A percentile compares a stretch with the other conserved stretches of the same genome.
phyloP scores from a whole-genome alignment of 78 protist species.

The Dictyostelium intermedium region DNA sequence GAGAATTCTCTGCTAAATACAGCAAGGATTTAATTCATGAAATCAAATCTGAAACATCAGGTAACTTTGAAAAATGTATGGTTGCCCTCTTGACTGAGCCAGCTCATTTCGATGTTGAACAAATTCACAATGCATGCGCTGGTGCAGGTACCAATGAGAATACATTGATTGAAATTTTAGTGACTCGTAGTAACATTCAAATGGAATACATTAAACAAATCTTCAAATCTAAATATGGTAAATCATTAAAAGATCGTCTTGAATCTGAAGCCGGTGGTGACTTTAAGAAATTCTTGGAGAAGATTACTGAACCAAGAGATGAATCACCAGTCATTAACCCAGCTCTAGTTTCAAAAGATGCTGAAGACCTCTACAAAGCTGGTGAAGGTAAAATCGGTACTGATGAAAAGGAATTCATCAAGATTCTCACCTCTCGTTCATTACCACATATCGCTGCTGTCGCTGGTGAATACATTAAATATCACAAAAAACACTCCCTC shows the following conservation, averaged over 20 bases:
- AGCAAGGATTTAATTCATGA: constrained; percentile 46
- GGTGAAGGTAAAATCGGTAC: constrained; percentile 80
- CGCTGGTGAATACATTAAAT: constrained; percentile 5
- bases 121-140: not conserved
- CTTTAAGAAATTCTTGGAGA: constrained; percentile 16
- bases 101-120: constrained; percentile 36
- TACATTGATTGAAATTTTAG: constrained; percentile 18
- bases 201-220: not conserved
- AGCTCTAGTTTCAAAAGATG: not conserved
- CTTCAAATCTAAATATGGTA: not conserved
- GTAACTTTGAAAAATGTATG: constrained; percentile 37
- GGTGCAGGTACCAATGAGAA: constrained; percentile 76
- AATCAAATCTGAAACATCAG: constrained; percentile 52
- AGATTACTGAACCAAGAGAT: constrained; percentile 36
- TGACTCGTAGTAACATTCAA: constrained; percentile 48
- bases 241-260: constrained; percentile 15
- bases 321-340: constrained; percentile 30
- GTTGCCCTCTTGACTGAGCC: constrained; percentile 78
- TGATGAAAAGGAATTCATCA: constrained; percentile 51
- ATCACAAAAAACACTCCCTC: constrained; percentile 45
- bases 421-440: constrained; percentile 19
- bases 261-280: constrained; percentile 37
- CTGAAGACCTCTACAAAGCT: constrained; percentile 53
- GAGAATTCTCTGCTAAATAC: not conserved
- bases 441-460: constrained; percentile 25